phyloP scores from a whole-genome alignment of 768 basidiomycete genomes.

The Xerocomus brunneocitrinus region DNA sequence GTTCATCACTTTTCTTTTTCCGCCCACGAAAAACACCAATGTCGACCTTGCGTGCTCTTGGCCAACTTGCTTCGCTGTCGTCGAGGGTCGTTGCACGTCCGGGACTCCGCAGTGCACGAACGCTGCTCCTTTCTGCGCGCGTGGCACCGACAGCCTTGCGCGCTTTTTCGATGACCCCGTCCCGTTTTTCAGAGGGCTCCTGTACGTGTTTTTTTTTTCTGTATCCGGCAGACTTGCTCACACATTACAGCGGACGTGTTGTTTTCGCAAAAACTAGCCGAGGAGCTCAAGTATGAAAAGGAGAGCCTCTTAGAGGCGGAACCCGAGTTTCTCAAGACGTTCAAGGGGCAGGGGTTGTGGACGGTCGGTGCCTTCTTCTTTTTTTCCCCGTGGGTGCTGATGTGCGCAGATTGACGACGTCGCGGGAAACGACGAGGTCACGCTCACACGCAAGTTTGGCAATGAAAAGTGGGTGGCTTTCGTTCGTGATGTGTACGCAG shows the following conservation, averaged over 20 bases:
- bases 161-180: conserved; percentile 38
- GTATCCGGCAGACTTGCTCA: not conserved
- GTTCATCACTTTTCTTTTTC: no score
- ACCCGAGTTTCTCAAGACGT: conserved; percentile 76
- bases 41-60: conserved; percentile 61
- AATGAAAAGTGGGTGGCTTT: conserved; percentile 70
- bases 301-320: conserved; percentile 43
- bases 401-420: conserved; percentile 59
- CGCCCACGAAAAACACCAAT: conserved; percentile 30
- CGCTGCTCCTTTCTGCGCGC: conserved; percentile 13
- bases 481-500: no score
- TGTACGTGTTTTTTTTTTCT: conserved; percentile 26
- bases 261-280: conserved; percentile 67
- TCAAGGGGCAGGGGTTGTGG: conserved; percentile 77
- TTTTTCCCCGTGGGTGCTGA: no score
- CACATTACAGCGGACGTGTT: conserved; percentile 57
- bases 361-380: conserved; percentile 37
- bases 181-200: conserved; percentile 40
- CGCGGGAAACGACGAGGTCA: conserved; percentile 75
- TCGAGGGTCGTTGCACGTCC: conserved; percentile 33
- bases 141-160: conserved; percentile 27
- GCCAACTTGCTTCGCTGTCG: conserved; percentile 48
- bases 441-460: conserved; percentile 78
- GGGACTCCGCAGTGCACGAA: conserved; percentile 20
- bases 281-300: conserved; percentile 85